Evolutionary conservation across 495 filamentous ascomycete genomes (phyloP).

Genomic region (Penicillium argentinense): DNA sequence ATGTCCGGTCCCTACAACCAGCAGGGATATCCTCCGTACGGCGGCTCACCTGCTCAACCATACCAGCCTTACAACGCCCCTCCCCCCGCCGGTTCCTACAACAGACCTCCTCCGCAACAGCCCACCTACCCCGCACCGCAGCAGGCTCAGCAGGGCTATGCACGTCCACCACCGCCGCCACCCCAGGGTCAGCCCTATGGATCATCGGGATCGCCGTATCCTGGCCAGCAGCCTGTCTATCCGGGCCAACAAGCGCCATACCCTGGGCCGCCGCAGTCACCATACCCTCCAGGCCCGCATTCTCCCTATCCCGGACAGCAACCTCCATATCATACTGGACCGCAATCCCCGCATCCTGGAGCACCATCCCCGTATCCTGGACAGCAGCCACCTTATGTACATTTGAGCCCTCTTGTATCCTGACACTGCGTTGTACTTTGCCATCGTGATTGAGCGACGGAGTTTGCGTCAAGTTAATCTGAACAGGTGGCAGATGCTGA

Average conservation of each 20-base stretch:
- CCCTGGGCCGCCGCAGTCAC: conserved; percentile 16
- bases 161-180: conserved; percentile 29
- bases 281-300: conserved; percentile 6
- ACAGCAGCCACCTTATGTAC: conserved; percentile 34
- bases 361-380: conserved; percentile 24
- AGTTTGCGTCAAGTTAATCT: not conserved
- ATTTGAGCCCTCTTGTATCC: conserved; percentile 16
- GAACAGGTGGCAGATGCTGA: conserved; percentile 13
- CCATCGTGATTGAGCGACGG: not conserved
- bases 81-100: conserved; percentile 34
- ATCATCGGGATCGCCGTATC: conserved; percentile 35
- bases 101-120: conserved; percentile 26
- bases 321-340: conserved; percentile 11
- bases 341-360: conserved; percentile 12
- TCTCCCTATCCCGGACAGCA: conserved; percentile 19
- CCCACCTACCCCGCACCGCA: conserved; percentile 28
- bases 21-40: conserved; percentile 40
- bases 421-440: conserved; percentile 12
- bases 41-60: conserved; percentile 38
- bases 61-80: conserved; percentile 35
- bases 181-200: conserved; percentile 37
- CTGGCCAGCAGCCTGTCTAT: conserved; percentile 23
- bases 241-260: conserved; percentile 22
- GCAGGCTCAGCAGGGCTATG: conserved; percentile 33
- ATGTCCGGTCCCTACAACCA: conserved; percentile 44